Percentiles rank a stretch among this genome's conserved stretches.
Evolutionary conservation across 306 rosid species (phyloP).

Genomic region (Morella rubra): DNA sequence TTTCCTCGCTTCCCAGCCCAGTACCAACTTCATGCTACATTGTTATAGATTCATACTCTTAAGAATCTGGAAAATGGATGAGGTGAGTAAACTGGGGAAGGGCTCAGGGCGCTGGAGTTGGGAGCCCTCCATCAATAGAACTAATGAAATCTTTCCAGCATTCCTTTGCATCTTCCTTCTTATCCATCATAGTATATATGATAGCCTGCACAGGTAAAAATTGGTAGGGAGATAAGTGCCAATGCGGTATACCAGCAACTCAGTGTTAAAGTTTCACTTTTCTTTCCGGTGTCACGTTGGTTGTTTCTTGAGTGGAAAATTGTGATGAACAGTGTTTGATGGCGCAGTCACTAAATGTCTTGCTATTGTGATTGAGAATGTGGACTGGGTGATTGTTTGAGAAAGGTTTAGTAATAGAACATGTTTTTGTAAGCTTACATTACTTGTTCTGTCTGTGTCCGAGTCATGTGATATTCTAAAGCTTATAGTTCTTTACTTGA

Average conservation of each 20-base stretch:
- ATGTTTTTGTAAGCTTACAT: not conserved
- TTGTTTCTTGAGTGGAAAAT: not conserved
- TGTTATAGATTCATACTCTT: too few relatives aligned
- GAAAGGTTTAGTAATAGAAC: not conserved
- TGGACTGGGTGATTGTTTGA: not conserved
- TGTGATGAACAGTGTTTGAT: not conserved
- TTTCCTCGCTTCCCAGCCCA: too few relatives aligned
- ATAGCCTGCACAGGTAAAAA: conserved; percentile 25
- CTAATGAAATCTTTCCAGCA: conserved; percentile 5
- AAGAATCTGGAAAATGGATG: too few relatives aligned
- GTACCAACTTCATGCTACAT: too few relatives aligned
- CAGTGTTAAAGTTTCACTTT: not conserved
- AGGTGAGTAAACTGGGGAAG: not conserved
- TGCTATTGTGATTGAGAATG: not conserved
- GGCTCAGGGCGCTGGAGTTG: not conserved
- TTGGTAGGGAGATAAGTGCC: too few relatives aligned
- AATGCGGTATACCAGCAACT: too few relatives aligned
- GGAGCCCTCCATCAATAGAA: not conserved
- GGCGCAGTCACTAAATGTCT: not conserved
- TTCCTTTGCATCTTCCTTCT: not conserved
- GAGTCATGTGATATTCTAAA: too few relatives aligned
- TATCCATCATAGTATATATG: conserved; percentile 3
- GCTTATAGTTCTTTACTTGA: too few relatives aligned
- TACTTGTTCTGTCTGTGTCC: too few relatives aligned
- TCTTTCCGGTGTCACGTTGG: not conserved